These are phyloP conservation scores for Pseudonitzschia multistriata DNA, from an alignment of 108 stramenopile species.

Conservation along the genomic window DNA sequence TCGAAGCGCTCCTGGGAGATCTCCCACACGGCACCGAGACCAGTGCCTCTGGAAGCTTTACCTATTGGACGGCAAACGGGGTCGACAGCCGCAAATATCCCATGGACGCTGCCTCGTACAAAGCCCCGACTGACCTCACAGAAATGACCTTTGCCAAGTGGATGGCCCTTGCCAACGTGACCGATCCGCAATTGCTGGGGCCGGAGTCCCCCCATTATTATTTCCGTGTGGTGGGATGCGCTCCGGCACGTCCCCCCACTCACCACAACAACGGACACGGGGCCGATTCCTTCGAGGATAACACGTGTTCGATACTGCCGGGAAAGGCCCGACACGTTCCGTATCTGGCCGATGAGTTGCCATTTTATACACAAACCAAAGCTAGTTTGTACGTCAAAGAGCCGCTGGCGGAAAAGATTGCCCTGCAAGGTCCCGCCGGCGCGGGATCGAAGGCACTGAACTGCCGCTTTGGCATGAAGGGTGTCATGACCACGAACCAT, in stretches of 20 bases:
- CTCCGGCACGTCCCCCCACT: background rate
- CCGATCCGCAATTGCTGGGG: slow-evolving; percentile 44
- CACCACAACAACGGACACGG: background rate
- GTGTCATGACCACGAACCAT: slow-evolving; percentile 84
- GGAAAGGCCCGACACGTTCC: background rate
- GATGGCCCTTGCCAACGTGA: slow-evolving; percentile 74
- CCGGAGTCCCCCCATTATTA: slow-evolving; percentile 89
- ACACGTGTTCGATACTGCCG: slow-evolving; percentile 10
- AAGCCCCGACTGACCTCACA: slow-evolving; percentile 74
- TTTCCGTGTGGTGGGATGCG: slow-evolving; percentile 73
- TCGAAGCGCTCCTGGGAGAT: slow-evolving; percentile 69
- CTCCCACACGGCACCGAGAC: slow-evolving; percentile 70
- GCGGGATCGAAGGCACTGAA: slow-evolving; percentile 69
- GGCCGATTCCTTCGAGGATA: background rate
- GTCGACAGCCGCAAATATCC: slow-evolving; percentile 17
- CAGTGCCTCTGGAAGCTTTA: slow-evolving; percentile 90
- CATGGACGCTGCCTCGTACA: slow-evolving; percentile 39
- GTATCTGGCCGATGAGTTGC: slow-evolving; percentile 51
- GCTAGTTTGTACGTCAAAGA: slow-evolving; percentile 54
- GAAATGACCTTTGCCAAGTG: slow-evolving; percentile 86
- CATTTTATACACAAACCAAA: slow-evolving; percentile 44
- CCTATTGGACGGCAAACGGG: slow-evolving; percentile 79
- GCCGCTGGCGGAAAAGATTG: background rate
- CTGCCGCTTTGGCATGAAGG: slow-evolving; percentile 93
- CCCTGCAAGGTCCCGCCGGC: slow-evolving; percentile 24